Percentiles rank a stretch among this genome's conserved stretches.
These are phyloP conservation scores for Aspergillus sp. DNA, from an alignment of 2,329 filamentous ascomycete species.

Conservation along the genomic window DNA sequence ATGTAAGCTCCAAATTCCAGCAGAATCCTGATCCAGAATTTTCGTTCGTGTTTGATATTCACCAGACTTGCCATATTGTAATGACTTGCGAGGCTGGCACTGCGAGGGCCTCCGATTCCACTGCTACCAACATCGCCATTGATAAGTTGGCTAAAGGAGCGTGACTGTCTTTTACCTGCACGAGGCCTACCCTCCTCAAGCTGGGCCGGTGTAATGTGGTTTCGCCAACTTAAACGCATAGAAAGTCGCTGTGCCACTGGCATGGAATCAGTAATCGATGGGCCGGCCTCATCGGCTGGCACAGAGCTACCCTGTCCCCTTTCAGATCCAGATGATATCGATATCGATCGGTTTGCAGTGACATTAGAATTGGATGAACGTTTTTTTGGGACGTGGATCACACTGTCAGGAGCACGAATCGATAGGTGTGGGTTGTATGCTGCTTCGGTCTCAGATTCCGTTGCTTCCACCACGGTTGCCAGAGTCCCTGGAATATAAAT, in stretches of 20 bases:
- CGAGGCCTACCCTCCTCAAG: not conserved
- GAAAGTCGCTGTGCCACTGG: not conserved
- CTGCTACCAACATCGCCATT: too few relatives aligned
- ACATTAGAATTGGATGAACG: not conserved
- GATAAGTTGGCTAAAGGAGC: not conserved
- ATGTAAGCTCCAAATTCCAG: conserved; percentile 25
- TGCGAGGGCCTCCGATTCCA: not conserved
- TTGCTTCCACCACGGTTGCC: not conserved
- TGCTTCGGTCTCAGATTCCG: not conserved
- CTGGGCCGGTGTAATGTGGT: not conserved
- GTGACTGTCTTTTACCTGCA: not conserved
- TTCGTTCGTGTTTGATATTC: not conserved
- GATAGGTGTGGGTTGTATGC: not conserved
- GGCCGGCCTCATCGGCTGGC: not conserved
- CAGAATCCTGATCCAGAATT: not conserved
- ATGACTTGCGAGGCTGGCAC: not conserved
- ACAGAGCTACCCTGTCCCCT: not conserved
- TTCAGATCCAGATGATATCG: not conserved
- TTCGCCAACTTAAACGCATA: not conserved
- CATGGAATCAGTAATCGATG: not conserved
- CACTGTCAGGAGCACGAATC: not conserved
- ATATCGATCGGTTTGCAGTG: not conserved
- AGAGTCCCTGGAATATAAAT: not conserved
- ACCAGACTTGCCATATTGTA: not conserved
- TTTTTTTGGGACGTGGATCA: not conserved